Evolutionary conservation across 441 rosid species (phyloP).

Genomic region (Eruca vesicaria): DNA sequence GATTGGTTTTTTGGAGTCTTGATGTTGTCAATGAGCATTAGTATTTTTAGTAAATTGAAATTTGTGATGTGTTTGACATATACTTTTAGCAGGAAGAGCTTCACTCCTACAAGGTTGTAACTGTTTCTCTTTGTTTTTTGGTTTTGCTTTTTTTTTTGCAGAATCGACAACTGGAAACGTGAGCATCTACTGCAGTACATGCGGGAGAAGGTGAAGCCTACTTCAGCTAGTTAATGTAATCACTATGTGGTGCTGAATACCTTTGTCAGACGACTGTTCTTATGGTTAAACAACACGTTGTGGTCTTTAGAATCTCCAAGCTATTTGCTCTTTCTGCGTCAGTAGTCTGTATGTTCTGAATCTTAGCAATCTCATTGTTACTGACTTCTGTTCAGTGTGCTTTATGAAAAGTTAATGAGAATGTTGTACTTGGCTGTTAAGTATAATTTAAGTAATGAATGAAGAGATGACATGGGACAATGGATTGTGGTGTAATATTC

Average conservation of each 20-base stretch:
- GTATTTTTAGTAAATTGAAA: not conserved
- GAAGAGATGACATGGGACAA: not conserved
- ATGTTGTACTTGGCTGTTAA: not conserved
- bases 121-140: not conserved
- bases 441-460: not conserved
- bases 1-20: not conserved
- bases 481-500: not conserved
- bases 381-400: not conserved
- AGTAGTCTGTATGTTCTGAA: slow-evolving; percentile 19
- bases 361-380: slow-evolving; percentile 2
- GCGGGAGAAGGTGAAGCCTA: slow-evolving; percentile 64
- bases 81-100: not conserved
- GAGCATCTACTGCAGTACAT: slow-evolving; percentile 83
- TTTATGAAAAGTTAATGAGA: not conserved
- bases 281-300: not conserved
- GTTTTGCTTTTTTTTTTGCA: slow-evolving; percentile 35
- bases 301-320: not conserved
- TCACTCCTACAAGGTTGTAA: not conserved
- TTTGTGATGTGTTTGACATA: not conserved
- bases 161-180: slow-evolving; percentile 96
- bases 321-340: not conserved
- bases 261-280: not conserved
- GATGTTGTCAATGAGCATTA: not conserved
- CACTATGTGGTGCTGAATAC: not conserved
- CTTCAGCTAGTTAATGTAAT: slow-evolving; percentile 35